phyloP scores from a whole-genome alignment of 1,284 basidiomycete species.

The Cutaneotrichosporon curvatum region DNA sequence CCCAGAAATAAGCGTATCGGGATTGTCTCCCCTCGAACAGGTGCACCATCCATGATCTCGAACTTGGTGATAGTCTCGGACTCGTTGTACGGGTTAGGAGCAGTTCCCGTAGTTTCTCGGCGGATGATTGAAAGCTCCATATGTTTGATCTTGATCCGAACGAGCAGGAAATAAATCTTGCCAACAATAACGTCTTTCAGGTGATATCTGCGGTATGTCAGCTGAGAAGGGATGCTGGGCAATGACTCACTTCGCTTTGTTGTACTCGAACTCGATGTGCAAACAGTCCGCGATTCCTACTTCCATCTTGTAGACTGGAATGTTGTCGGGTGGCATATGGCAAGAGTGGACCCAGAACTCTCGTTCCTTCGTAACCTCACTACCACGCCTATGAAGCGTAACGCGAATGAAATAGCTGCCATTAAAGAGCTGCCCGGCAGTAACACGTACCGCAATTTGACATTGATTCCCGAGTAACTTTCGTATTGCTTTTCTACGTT shows the following conservation, averaged over 20 bases:
- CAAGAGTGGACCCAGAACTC: conserved; percentile 98
- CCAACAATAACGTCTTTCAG: conserved; percentile 98
- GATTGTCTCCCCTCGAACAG: conserved; percentile 93
- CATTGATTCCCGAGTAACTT: conserved; percentile 96
- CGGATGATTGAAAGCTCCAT: conserved; percentile 99
- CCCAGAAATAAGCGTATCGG: conserved; percentile 96
- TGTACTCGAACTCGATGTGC: conserved; percentile 99
- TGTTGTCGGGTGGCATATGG: conserved; percentile 95
- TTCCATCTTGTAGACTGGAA: conserved; percentile 99
- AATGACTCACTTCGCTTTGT: conserved; percentile 84
- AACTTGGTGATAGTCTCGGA: conserved; percentile 99
- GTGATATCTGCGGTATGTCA: conserved; percentile 91
- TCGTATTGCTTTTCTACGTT: conserved; percentile 99
- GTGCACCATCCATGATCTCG: conserved; percentile 97
- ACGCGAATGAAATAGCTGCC: conserved; percentile 87
- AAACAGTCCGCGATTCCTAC: conserved; percentile 98
- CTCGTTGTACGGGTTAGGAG: conserved; percentile 98
- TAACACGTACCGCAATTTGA: conserved; percentile 72
- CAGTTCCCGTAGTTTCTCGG: conserved; percentile 89
- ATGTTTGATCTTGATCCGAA: conserved; percentile 99
- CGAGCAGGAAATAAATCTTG: conserved; percentile 97
- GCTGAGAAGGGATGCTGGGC: too few relatives aligned
- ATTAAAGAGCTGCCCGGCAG: too few relatives aligned
- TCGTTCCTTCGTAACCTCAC: conserved; percentile 84
- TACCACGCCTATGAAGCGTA: conserved; percentile 79